Percentiles rank a stretch among this genome's conserved stretches.
These are phyloP conservation scores for Eutrema salsugineum DNA, from an alignment of 441 rosid species.

Conservation along the genomic window DNA sequence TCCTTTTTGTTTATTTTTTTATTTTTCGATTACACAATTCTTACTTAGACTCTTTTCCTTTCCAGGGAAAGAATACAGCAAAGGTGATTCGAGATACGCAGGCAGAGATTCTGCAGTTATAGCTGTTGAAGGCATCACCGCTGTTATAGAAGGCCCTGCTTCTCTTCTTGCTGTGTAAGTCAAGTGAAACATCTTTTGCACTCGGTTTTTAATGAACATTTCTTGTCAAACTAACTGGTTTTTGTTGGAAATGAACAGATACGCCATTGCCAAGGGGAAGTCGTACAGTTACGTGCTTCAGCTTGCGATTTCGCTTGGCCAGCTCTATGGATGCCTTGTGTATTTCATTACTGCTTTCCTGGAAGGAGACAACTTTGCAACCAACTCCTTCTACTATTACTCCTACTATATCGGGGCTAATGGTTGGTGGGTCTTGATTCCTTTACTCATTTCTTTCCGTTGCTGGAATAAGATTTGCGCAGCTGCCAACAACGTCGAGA, in stretches of 20 bases:
- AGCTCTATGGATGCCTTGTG: constrained; percentile 79
- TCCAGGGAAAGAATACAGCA: constrained; percentile 94
- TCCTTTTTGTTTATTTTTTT: not conserved
- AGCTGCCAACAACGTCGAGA: constrained; percentile 34
- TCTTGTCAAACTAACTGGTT: not conserved
- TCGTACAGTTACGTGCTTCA: constrained; percentile 78
- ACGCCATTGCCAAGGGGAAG: constrained; percentile 74
- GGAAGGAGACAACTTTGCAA: constrained; percentile 83
- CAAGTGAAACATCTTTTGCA: not conserved
- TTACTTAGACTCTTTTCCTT: not conserved
- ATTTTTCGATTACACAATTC: not conserved
- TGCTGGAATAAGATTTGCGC: constrained; percentile 76
- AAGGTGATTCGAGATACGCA: constrained; percentile 94
- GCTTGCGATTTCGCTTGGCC: constrained; percentile 74
- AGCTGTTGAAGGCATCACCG: constrained; percentile 80
- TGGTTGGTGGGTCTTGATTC: constrained; percentile 70
- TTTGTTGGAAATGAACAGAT: constrained; percentile 36
- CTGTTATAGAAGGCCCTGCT: constrained; percentile 84
- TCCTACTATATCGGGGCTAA: constrained; percentile 68
- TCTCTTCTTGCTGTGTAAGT: constrained; percentile 73
- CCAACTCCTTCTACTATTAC: constrained; percentile 56
- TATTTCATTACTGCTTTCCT: constrained; percentile 72
- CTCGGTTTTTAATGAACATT: not conserved
- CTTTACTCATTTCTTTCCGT: constrained; percentile 53
- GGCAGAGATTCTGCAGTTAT: constrained; percentile 69